Evolutionary conservation across 768 basidiomycete species (phyloP), one percentile per base, ranked within the genome.

Genomic region (Serendipita vermifera): DNA sequence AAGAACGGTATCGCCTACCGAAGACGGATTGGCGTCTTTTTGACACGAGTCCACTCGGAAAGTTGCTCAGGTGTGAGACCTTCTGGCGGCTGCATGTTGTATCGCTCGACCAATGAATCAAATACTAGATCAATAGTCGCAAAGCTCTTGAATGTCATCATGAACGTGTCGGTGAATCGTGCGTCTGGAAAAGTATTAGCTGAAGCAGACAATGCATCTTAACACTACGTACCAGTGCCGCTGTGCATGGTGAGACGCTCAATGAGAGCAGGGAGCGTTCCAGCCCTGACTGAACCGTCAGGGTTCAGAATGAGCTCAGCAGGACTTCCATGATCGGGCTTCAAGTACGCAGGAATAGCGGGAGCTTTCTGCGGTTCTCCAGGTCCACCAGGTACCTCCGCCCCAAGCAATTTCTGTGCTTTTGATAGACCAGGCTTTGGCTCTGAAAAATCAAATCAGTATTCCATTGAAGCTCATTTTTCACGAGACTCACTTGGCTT

Each of bases 121-220:
- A 94, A 83, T 6, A 98, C 71, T 46, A 90, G 83, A 56, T 87
- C 79, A 40, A 87, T 72, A 3, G 82, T 83, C 14, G 87, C 88
- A 68, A 98, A 97, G 0, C 90, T 92, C 64, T 92, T 89, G 75
- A 89, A 96, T 0, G 94, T 96, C 80, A 96, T 84, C 61, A 98
- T 70, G 77, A 98, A 98, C 0, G 92, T 83, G 65, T 84, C 83
- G 67, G 77, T 86, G 70, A 85, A 94, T 5, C 78, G 77, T 0
- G 82, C 77, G 67, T 96, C 86, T 85, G 62, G 57, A 54, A 56
- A 24, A 60, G 54, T 9, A 32, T 41, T 36, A 29, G 54, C 26
- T 35, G 20, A 51, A 38, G 7, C 9, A 31, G 17, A 41, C 11
- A 9, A 33, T 22, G 5, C 9, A 33, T 39, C 2, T 17, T 5